Conservation (phyloP, 2,329 filamentous ascomycete species). For the Microcyclospora tardicrescens region DNA sequence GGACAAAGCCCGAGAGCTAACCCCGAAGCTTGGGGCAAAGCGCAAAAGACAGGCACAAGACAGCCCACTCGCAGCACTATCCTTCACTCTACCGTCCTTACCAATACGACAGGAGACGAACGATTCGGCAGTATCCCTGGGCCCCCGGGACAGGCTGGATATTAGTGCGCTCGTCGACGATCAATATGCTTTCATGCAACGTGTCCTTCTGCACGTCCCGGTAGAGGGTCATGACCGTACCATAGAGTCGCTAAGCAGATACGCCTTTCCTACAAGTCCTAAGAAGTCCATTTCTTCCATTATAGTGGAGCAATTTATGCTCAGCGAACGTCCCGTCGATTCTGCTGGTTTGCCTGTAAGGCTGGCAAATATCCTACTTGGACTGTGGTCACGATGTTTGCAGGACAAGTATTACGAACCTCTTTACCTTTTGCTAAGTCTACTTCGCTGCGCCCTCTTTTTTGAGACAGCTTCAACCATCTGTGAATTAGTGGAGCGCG, state of each 20-base stretch:
- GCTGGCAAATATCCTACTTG: constrained; percentile 39
- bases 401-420: constrained; percentile 51
- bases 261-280: constrained; percentile 52
- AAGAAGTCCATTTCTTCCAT: constrained; percentile 50
- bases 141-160: background rate
- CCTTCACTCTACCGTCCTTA: constrained; percentile 15
- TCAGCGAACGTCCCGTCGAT: no score
- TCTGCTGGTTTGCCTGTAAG: no score
- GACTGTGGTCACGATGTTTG: constrained; percentile 56
- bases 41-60: constrained; percentile 52
- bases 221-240: constrained; percentile 45
- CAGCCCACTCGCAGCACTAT: constrained; percentile 48
- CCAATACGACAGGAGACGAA: constrained; percentile 8
- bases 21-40: constrained; percentile 53
- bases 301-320: constrained; percentile 53
- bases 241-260: constrained; percentile 54
- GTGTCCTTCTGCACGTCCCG: constrained; percentile 50
- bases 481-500: constrained; percentile 44
- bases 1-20: constrained; percentile 37
- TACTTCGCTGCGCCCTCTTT: constrained; percentile 51
- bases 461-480: constrained; percentile 48
- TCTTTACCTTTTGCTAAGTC: constrained; percentile 50
- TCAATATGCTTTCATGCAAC: constrained; percentile 38
- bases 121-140: background rate
- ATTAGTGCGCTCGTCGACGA: constrained; percentile 5